These are phyloP conservation scores for Thelonectria rubi DNA, from an alignment of 2,329 filamentous ascomycete genomes.

Conservation along the genomic window DNA sequence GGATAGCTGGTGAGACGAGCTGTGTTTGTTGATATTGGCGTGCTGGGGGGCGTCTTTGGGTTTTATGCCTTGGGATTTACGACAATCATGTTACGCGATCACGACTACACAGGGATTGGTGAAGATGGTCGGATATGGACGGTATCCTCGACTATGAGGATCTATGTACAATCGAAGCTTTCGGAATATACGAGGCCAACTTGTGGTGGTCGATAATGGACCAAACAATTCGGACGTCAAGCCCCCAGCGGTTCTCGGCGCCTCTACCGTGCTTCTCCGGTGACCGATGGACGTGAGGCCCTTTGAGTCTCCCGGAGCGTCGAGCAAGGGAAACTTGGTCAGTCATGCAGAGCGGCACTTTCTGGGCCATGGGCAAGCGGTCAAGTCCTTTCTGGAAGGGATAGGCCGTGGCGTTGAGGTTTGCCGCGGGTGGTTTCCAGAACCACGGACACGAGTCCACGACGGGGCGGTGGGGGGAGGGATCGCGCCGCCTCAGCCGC, in stretches of 20 bases:
- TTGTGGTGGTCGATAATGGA: slow-evolving; percentile 2
- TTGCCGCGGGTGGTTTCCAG: slow-evolving; percentile 49
- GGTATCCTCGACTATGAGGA: slow-evolving; percentile 1
- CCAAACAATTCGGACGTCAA: slow-evolving; percentile 1
- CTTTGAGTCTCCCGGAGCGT: not conserved
- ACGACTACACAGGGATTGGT: slow-evolving; percentile 14
- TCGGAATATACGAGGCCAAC: not conserved
- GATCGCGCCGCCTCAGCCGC: slow-evolving; percentile 33
- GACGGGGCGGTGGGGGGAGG: slow-evolving; percentile 46
- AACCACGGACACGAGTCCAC: slow-evolving; percentile 60
- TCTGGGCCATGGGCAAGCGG: slow-evolving; percentile 48
- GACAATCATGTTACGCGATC: slow-evolving; percentile 21
- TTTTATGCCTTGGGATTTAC: slow-evolving; percentile 16
- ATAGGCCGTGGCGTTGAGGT: slow-evolving; percentile 52
- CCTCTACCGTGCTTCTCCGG: not conserved
- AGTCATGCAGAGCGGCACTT: no score
- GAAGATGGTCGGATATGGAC: slow-evolving; percentile 5
- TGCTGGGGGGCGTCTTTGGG: slow-evolving; percentile 14
- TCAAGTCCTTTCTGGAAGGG: slow-evolving; percentile 46
- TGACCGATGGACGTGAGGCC: not conserved
- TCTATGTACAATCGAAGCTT: not conserved
- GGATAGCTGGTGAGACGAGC: slow-evolving; percentile 6
- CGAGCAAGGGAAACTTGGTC: no score
- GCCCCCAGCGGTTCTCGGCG: not conserved
- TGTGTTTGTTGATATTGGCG: slow-evolving; percentile 6